These are phyloP conservation scores for Umbelopsis sp. DNA, from an alignment of 192 early-diverging fungal genomes.

Conservation along the genomic window DNA sequence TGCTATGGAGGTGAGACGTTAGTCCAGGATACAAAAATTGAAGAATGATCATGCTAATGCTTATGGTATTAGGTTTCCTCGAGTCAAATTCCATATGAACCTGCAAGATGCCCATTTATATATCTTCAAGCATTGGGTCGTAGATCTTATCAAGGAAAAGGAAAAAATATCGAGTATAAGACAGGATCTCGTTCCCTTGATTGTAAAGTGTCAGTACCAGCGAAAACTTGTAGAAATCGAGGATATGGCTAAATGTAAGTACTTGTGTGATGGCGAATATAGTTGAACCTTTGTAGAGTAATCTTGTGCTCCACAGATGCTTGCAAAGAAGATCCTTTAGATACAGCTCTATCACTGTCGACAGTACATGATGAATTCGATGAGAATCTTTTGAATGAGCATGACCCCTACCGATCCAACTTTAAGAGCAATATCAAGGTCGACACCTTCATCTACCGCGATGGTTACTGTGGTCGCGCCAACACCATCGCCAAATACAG, in stretches of 20 bases:
- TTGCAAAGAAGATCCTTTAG: constrained; percentile 23
- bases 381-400: constrained; percentile 39
- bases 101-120: constrained; percentile 93
- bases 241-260: constrained; percentile 63
- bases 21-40: neutral
- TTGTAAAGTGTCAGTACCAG: constrained; percentile 86
- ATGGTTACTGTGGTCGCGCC: constrained; percentile 79
- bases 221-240: constrained; percentile 66
- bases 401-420: constrained; percentile 31
- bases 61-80: constrained; percentile 71
- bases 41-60: neutral
- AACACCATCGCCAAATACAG: constrained; percentile 82
- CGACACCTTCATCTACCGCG: constrained; percentile 63
- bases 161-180: constrained; percentile 73
- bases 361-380: constrained; percentile 42
- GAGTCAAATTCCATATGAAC: constrained; percentile 74
- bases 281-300: neutral
- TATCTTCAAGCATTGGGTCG: constrained; percentile 91
- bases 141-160: constrained; percentile 76
- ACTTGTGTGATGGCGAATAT: neutral
- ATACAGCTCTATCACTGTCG: constrained; percentile 37
- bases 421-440: constrained; percentile 42
- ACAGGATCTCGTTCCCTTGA: constrained; percentile 81
- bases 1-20: constrained; percentile 41
- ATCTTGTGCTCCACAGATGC: constrained; percentile 23